phyloP scores from a whole-genome alignment of 1,284 basidiomycete species.

The Apiotrichum porosum region DNA sequence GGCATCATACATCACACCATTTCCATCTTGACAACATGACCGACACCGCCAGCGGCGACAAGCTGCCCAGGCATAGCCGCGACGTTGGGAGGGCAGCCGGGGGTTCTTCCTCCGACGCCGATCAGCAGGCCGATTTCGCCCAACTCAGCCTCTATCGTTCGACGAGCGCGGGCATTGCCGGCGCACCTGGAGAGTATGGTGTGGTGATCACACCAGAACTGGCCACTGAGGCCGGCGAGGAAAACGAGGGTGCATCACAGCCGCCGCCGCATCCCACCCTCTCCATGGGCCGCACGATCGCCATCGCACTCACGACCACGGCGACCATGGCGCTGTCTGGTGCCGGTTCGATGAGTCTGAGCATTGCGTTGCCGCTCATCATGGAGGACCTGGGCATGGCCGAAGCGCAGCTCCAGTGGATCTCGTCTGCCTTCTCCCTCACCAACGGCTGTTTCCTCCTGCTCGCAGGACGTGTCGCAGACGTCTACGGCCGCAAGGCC shows the following conservation, averaged over 20 bases:
- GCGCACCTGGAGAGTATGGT: not conserved
- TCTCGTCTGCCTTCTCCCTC: conserved; percentile 55
- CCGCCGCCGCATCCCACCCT: not conserved
- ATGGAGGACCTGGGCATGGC: conserved; percentile 53
- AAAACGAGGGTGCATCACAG: not conserved
- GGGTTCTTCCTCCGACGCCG: too few species aligned
- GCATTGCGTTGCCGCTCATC: conserved; percentile 62
- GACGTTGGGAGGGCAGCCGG: too few species aligned
- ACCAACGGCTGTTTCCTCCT: conserved; percentile 65
- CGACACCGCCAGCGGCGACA: too few species aligned
- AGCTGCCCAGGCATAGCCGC: too few species aligned
- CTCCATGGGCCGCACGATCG: conserved; percentile 9
- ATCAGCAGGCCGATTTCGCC: too few species aligned
- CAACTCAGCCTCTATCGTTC: not conserved
- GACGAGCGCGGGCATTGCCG: conserved; percentile 3
- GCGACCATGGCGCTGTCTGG: conserved; percentile 15
- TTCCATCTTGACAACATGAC: too few species aligned
- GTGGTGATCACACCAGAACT: conserved; percentile 11
- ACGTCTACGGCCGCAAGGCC: conserved; percentile 64
- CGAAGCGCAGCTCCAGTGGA: conserved; percentile 58
- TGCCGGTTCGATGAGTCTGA: conserved; percentile 31
- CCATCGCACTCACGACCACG: conserved; percentile 9
- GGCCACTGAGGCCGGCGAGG: conserved; percentile 2
- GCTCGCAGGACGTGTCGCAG: conserved; percentile 64
- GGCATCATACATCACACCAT: too few species aligned